Conservation (phyloP, 306 rosid species). For the Quercus rubra region DNA sequence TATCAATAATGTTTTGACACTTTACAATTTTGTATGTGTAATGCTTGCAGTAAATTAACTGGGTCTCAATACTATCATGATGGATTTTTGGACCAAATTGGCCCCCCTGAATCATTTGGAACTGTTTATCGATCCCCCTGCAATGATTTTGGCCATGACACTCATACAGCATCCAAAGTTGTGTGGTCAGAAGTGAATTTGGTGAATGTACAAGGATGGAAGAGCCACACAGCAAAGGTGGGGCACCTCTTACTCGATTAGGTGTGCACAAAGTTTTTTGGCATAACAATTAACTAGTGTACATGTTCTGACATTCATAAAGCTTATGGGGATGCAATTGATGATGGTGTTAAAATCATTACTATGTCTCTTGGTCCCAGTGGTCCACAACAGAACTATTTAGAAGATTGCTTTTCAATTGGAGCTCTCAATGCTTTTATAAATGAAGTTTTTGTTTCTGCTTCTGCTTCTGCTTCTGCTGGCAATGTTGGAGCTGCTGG, state of each 20-base stretch:
- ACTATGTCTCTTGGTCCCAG: background rate
- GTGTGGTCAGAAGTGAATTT: background rate
- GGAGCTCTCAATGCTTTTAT: background rate
- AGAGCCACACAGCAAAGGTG: background rate
- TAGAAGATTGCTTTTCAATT: background rate
- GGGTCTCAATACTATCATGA: background rate
- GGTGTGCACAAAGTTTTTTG: slow-evolving; percentile 3
- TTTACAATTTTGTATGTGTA: no score
- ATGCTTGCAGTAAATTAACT: background rate
- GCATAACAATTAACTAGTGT: background rate
- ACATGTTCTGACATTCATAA: background rate
- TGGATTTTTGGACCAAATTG: background rate
- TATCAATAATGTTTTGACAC: no score
- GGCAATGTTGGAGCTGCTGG: background rate
- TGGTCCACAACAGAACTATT: background rate
- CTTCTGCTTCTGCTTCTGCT: background rate
- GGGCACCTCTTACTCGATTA: slow-evolving; percentile 2
- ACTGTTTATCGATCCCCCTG: background rate
- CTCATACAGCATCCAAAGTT: background rate
- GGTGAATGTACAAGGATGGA: background rate
- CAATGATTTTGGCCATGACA: slow-evolving; percentile 11
- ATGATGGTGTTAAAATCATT: slow-evolving; percentile 11
- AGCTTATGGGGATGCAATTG: slow-evolving; percentile 7
- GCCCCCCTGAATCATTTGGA: background rate
- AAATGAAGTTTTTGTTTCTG: background rate